Base-by-base conservation (phyloP, 495 filamentous ascomycete genomes). In the Podospora tetraspora region DNA sequence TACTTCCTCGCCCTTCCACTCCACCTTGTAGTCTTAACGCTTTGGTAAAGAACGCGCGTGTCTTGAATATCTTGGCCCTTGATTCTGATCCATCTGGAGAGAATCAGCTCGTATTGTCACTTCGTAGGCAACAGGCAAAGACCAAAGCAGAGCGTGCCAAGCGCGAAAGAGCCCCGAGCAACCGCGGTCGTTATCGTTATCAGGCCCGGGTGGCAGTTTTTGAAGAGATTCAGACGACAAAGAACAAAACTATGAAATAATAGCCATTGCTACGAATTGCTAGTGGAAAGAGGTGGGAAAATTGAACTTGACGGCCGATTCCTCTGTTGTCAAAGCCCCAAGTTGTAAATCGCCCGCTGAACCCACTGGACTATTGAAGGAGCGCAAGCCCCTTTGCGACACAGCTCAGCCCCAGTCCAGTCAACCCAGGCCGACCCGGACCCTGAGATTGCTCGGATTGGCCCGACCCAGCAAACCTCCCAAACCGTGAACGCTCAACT, bases 381-480 rank as follows among this genome's bases (percentile, higher is more conserved):
- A 34, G n/a, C 43, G 43, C 43, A 43, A 19, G 43, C 43, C 43
- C 43, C 43, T 52, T 52, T 52, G 43, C 43, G 43, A 52, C 43
- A 52, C 43, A 52, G 43, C 43, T 52, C 43, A 52, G 43, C 43
- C 43, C 43, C 27, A 27, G n/a, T 30, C 8, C 10, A 24, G n/a
- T 29, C 22, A 29, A 61, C 24, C 59, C 59, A 25, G 59, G 30
- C 25, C 59, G 59, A 61, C 23, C 22, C 16, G 61, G 27, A 62
- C 29, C 61, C 61, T 62, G 61, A 32, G 27, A 29, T 59, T 59
- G 58, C 59, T 62, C 27, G 29, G 61, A 62, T 62, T 62, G 61
- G 61, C 29, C 61, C 13, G 61, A 32, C 19, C 61, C 61, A 62
- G 7, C 61, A 32, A 61, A 30, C 29, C 27, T 62, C 61, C 27